Base-by-base conservation (phyloP, 495 filamentous ascomycete genomes). In the Aspergillus sparsus region DNA sequence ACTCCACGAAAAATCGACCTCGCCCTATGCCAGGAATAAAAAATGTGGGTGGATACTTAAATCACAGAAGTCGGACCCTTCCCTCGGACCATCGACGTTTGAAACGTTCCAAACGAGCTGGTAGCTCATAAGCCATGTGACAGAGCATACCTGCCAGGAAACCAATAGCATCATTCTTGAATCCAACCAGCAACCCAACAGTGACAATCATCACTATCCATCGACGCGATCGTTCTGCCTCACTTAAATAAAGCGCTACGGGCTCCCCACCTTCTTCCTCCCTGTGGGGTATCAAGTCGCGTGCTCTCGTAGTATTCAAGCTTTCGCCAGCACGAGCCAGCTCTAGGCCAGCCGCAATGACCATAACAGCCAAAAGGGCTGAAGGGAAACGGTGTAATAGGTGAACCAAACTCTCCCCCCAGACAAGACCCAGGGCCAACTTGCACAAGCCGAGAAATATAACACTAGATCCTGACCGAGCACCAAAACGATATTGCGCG, bases 171-270 rank as follows among this genome's bases (percentile, higher is more conserved):
- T 93, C 91, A 69, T 96, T 97, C 72, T 82, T 87, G 61, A 95
- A 96, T n/a, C 90, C 91, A 16, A 98, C 71, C 60, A 92, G 77
- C 15, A 86, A 80, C 1, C 88, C 92, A 31, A 89, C 85, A 42
- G 93, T 97, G 54, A 92, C 84, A 64, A 94, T 81, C 92, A 97
- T 95, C 0, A 95, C 85, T 34, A 83, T 87, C 87, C 90, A 96
- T 33, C 91, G 78, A 63, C 88, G 84, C 50, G 79, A 80, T 35
- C 85, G 80, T 66, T 90, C 87, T 56, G 80, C 77, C 36, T 87
- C 87, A 9, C 79, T 83, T 27, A 83, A 67, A 76, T 70, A 37
- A 62, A 71, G 41, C 62, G 69, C 35, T n/a, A 33, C 32, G 10
- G 46, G 31, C 71, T 66, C 41, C 74, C 71, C 57, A n/a, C 60